These are phyloP conservation scores for Scenedesmus sp. DNA, from an alignment of 163 green algal species.

Conservation along the genomic window DNA sequence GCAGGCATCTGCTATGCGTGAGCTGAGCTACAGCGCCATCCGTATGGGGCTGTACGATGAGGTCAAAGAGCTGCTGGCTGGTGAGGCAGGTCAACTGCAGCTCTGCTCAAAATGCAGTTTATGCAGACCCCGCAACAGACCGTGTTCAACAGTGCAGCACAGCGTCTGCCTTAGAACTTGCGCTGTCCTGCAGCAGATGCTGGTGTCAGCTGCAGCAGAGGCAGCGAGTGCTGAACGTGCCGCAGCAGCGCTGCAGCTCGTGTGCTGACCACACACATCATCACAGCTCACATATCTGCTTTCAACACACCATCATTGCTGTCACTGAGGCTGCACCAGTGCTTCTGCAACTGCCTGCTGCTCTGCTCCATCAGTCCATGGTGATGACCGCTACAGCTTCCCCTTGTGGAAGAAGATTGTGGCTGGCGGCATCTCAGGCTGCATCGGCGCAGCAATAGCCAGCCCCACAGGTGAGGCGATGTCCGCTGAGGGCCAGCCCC, in stretches of 20 bases:
- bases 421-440: slow-evolving; percentile 39
- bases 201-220: not conserved
- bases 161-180: too few relatives aligned
- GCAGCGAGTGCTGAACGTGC: not conserved
- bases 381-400: slow-evolving; percentile 39
- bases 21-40: slow-evolving; percentile 46
- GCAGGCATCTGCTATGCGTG: slow-evolving; percentile 40
- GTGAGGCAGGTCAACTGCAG: not conserved
- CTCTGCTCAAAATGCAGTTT: not conserved
- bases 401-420: slow-evolving; percentile 50
- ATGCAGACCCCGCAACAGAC: not conserved
- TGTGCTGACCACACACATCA: not conserved
- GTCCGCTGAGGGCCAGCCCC: not conserved
- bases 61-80: slow-evolving; percentile 37
- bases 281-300: not conserved
- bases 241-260: not conserved
- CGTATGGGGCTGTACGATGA: slow-evolving; percentile 48
- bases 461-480: slow-evolving; percentile 26
- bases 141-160: too few relatives aligned
- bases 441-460: slow-evolving; percentile 39
- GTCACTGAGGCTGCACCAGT: too few relatives aligned
- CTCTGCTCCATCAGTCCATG: not conserved
- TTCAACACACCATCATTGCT: not conserved
- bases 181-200: too few relatives aligned
- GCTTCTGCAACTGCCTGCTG: not conserved